Base-by-base conservation (phyloP, 1,139 yeast genomes). In the Meyerozyma athensensis region DNA sequence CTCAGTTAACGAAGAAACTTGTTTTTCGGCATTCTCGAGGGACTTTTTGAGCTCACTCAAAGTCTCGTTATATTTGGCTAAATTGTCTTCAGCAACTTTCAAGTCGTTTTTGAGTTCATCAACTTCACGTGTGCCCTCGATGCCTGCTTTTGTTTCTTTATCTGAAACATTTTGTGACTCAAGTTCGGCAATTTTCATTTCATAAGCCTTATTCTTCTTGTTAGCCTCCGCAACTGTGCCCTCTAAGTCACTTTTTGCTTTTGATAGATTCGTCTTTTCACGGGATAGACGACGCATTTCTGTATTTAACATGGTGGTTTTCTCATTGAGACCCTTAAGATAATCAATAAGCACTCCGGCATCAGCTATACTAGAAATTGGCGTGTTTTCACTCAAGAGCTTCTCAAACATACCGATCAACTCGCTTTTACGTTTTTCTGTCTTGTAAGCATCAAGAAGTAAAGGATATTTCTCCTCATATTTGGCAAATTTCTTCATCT, bases 401-500 rank as follows among this genome's bases (percentile, higher is more conserved):
- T 68, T 78, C 53, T 89, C 96, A 51, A 90, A 84, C 1, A 69
- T 54, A 7, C 56, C 64, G n/a, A 89, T 73, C 38, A 82, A 68
- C 36, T 77, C 82, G 2, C 74, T 65, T 48, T 82, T 84, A 34
- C 74, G 68, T 63, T 86, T 87, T 55, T 89, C 97, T 1, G 73
- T 65, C 54, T 87, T 85, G 62, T 85, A 90, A 0, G 97, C 97
- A 35, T 83, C 84, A 36, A 87, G 70, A 12, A 90, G 65, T 16
- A 79, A 61, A 0, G 97, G 97, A 55, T 89, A 90, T 54, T 86
- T 86, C 40, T 84, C 85, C 58, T 92, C 97, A 57, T 89, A 92
- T 56, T 87, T 89, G 41, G 76, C 79, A 54, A 86, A 86, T 63
- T 86, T 89, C 44, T 75, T 74, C 59, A 90, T 62, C 50, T 83